Percentiles rank a stretch among this genome's conserved stretches.
Evolutionary conservation across 176 grass and related monocot species (phyloP).

Genomic region (Metroxylon sagu): DNA sequence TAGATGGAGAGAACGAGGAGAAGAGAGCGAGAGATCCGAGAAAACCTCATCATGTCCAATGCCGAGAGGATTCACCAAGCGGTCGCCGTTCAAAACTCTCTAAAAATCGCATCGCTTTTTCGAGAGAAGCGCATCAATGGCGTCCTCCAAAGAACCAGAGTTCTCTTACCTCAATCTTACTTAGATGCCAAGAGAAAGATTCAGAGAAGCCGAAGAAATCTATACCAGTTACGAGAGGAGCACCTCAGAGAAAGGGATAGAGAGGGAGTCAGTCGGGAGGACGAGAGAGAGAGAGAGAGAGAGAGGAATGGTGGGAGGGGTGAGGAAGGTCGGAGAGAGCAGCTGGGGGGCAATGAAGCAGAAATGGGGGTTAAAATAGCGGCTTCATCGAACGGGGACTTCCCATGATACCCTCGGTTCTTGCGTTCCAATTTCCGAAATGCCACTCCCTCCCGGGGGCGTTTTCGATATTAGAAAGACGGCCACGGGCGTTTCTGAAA

Average conservation of each 20-base stretch:
- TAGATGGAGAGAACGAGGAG: neutral
- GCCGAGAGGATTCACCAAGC: neutral
- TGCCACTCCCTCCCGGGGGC: neutral
- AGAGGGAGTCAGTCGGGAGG: neutral
- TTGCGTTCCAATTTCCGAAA: neutral
- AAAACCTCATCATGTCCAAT: slow-evolving; percentile 4
- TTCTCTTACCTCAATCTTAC: neutral
- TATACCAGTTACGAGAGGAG: neutral
- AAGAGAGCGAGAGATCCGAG: neutral
- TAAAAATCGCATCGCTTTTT: neutral
- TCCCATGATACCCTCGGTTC: neutral
- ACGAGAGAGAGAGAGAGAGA: neutral
- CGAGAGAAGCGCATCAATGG: neutral
- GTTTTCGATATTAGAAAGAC: too few relatives aligned
- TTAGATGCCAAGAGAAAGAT: neutral
- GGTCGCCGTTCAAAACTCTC: neutral
- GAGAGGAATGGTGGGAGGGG: neutral
- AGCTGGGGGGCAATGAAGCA: neutral
- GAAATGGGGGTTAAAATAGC: slow-evolving; percentile 7
- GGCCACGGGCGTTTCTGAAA: too few relatives aligned
- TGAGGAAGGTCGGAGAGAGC: neutral
- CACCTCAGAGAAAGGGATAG: neutral
- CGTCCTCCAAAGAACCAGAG: neutral
- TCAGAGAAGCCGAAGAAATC: neutral
- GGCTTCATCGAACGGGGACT: neutral